Evolutionary conservation across 148 eudicot species (phyloP), one percentile per base, ranked within the genome.

Genomic region (Simmondsia chinensis): DNA sequence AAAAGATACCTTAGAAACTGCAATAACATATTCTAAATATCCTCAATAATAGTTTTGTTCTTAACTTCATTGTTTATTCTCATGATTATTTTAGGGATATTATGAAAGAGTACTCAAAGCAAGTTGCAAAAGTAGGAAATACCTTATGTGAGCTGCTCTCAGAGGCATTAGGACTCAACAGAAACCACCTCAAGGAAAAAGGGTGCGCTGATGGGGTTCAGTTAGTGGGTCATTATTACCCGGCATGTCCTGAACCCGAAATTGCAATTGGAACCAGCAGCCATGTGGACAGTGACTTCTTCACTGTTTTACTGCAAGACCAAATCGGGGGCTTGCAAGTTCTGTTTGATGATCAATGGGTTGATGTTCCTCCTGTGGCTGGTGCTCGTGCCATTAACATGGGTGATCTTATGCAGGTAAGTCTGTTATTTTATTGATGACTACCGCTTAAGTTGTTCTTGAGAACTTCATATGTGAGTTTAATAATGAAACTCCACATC

Each of bases 101-200:
- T 4, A 12, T 38, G 12, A 7, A 41, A 1, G 72, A 80, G 21
- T 76, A 72, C 65, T 31, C 66, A 6, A 60, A 66, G 18, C 63
- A 69, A 15, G 68, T 67, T 16, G 40, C 21, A 24, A 58, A 54
- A 9, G 16, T 80, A 10, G 77, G 77, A 11, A 16, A 30, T 9
- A 18, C 33, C 4, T 24, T 80, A 24, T 46, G 72, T 19, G 75
- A 64, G 48, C 10, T 80, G 22, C 31, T 73, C n/a, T 75, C 87
- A 0, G 68, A 56, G 55, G 76, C 67, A 20, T 62, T 75, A 49
- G 79, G 74, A 12, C 72, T 80, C 5, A 25, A 52, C 7, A 48
- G 68, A 7, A 43, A 35, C 11, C 62, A 64, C 47, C 42, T 80
- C 6, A 57, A 39, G 8, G 61, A 59, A 25, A 56, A 69, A 62